Evolutionary conservation across 345 rosid genomes (phyloP).

Genomic region (Populus pruinosa): DNA sequence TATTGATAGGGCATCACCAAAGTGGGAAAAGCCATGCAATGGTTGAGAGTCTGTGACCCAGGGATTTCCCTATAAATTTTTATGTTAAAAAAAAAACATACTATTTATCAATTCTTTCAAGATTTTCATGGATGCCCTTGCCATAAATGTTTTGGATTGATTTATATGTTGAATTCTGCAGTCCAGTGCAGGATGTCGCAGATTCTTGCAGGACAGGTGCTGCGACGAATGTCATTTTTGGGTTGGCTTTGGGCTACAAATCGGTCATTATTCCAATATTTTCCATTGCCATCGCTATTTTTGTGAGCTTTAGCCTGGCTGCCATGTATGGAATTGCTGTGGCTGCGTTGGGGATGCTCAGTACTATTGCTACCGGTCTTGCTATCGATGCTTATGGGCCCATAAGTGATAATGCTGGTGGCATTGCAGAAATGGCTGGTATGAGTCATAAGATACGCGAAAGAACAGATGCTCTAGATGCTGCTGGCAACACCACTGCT

Average conservation of each 20-base stretch:
- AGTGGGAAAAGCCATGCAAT: not conserved
- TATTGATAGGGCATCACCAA: not conserved
- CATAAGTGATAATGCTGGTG: conserved; percentile 67
- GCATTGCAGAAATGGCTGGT: conserved; percentile 67
- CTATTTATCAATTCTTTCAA: not conserved
- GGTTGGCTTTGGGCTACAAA: conserved; percentile 64
- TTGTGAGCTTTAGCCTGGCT: conserved; percentile 65
- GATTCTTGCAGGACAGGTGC: conserved; percentile 66
- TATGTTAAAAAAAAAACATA: not conserved
- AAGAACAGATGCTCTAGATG: conserved; percentile 62
- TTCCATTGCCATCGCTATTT: conserved; percentile 53
- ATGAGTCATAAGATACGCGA: conserved; percentile 63
- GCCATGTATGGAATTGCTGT: conserved; percentile 76
- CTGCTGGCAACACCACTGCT: conserved; percentile 72
- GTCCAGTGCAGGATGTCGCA: conserved; percentile 72
- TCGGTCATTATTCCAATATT: conserved; percentile 68
- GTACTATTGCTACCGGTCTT: conserved; percentile 62
- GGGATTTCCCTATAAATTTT: not conserved
- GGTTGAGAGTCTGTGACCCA: not conserved
- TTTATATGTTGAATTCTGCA: conserved; percentile 15
- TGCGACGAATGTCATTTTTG: conserved; percentile 70
- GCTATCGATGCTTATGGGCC: conserved; percentile 74
- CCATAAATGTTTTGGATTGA: not conserved
- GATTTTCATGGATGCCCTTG: not conserved
- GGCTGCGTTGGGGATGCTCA: conserved; percentile 69